phyloP scores from a whole-genome alignment of 2,329 filamentous ascomycete genomes.

The Colletotrichum acutatum region DNA sequence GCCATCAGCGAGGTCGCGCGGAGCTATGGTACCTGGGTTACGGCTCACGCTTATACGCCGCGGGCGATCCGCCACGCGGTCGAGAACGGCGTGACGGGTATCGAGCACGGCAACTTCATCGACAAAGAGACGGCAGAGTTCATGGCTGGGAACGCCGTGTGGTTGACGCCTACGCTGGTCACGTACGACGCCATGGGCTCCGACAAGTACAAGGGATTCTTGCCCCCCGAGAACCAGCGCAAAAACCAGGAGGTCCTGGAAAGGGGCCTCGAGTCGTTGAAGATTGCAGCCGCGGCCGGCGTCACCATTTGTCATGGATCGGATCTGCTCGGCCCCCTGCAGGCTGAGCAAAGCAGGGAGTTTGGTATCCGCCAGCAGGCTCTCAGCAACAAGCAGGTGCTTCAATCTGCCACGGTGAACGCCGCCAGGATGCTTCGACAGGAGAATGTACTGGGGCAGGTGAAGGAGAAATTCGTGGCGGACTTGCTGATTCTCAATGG shows the following conservation, averaged over 20 bases:
- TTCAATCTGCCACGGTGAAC: slow-evolving; percentile 54
- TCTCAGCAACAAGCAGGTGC: slow-evolving; percentile 39
- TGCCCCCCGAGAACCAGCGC: slow-evolving; percentile 53
- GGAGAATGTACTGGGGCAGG: slow-evolving; percentile 58
- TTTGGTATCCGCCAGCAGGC: slow-evolving; percentile 43
- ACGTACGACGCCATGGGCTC: slow-evolving; percentile 62
- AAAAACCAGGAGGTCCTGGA: slow-evolving; percentile 64
- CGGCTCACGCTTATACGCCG: slow-evolving; percentile 68
- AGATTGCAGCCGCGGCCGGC: slow-evolving; percentile 61
- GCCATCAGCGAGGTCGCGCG: slow-evolving; percentile 63
- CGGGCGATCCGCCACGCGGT: slow-evolving; percentile 64
- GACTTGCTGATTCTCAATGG: slow-evolving; percentile 63
- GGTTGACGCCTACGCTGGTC: slow-evolving; percentile 65
- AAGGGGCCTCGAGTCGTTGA: slow-evolving; percentile 56
- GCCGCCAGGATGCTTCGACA: slow-evolving; percentile 60
- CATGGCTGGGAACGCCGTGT: slow-evolving; percentile 61
- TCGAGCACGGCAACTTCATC: slow-evolving; percentile 59
- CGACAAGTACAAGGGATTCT: slow-evolving; percentile 53
- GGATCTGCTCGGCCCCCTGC: slow-evolving; percentile 46
- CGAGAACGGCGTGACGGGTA: slow-evolving; percentile 64
- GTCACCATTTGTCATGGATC: slow-evolving; percentile 67
- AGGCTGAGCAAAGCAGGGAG: slow-evolving; percentile 45
- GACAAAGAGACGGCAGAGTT: slow-evolving; percentile 55
- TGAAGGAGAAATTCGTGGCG: slow-evolving; percentile 61
- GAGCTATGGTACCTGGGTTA: slow-evolving; percentile 63